A percentile compares a stretch with the other conserved stretches of the same genome.
Conservation (phyloP, 2,329 filamentous ascomycete species). For the Aspergillus sp. region DNA sequence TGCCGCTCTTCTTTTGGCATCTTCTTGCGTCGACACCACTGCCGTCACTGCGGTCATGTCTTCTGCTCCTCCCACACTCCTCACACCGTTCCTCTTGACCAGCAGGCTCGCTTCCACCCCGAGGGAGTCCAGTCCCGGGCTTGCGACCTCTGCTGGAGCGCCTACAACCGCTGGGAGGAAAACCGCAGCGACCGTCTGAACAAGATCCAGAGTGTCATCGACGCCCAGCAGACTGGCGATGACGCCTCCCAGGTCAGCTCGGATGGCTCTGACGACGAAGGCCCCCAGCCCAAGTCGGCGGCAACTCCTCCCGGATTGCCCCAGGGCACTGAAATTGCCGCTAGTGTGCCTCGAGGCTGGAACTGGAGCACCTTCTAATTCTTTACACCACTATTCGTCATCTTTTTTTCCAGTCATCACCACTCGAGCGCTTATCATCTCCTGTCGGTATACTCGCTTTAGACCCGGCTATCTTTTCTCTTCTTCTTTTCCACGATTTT, state of each 20-base stretch:
- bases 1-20: slow-evolving; percentile 57
- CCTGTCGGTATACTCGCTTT: neutral
- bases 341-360: slow-evolving; percentile 55
- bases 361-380: slow-evolving; percentile 59
- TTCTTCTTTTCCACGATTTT: slow-evolving; percentile 3
- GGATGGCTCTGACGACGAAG: slow-evolving; percentile 18
- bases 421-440: neutral
- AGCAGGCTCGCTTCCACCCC: slow-evolving; percentile 60
- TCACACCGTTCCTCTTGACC: slow-evolving; percentile 56
- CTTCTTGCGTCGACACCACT: slow-evolving; percentile 62
- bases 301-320: slow-evolving; percentile 13
- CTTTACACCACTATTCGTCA: neutral
- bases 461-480: slow-evolving; percentile 1
- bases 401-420: slow-evolving; percentile 7
- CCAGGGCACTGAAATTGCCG: slow-evolving; percentile 42
- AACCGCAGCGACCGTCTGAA: slow-evolving; percentile 45
- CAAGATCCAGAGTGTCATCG: slow-evolving; percentile 42
- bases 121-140: slow-evolving; percentile 52
- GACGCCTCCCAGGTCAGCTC: slow-evolving; percentile 12
- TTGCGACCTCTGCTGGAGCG: slow-evolving; percentile 58
- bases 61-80: slow-evolving; percentile 59
- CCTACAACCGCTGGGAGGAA: slow-evolving; percentile 55
- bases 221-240: slow-evolving; percentile 20
- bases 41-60: slow-evolving; percentile 62
- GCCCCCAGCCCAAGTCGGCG: slow-evolving; percentile 14